Evolutionary conservation across 768 basidiomycete genomes (phyloP).

Genomic region (Rhodotorula sphaerocarpa): DNA sequence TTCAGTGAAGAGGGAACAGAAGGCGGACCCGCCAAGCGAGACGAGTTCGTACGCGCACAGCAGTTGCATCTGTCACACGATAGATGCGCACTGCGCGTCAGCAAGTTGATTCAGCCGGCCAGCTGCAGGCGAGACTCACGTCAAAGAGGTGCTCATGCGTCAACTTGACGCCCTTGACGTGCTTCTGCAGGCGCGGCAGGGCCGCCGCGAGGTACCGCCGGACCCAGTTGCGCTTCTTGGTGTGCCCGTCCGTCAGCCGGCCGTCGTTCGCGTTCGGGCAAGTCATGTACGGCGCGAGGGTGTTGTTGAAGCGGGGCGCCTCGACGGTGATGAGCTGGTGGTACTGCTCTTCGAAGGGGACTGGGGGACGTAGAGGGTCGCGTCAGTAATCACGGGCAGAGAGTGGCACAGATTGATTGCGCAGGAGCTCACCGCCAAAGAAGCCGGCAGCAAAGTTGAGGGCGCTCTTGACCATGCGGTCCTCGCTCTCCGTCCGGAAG

Average conservation of each 20-base stretch:
- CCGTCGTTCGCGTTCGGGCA: constrained; percentile 56
- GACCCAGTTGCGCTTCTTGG: constrained; percentile 52
- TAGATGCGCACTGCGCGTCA: not conserved
- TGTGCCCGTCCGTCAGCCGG: not conserved
- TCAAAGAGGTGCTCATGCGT: constrained; percentile 61
- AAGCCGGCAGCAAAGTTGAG: constrained; percentile 54
- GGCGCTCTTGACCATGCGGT: constrained; percentile 51
- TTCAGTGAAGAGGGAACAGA: constrained; percentile 45
- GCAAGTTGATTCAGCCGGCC: too few species aligned
- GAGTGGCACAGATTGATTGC: too few species aligned
- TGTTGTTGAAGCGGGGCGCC: constrained; percentile 51
- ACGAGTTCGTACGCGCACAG: constrained; percentile 85
- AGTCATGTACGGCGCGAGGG: constrained; percentile 47
- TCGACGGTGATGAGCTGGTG: constrained; percentile 72
- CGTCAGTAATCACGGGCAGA: too few species aligned
- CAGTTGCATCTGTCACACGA: constrained; percentile 42
- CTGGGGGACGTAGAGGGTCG: constrained; percentile 64
- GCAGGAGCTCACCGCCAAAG: constrained; percentile 25
- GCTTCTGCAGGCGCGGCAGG: constrained; percentile 52
- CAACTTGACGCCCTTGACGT: constrained; percentile 56
- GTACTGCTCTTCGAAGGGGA: constrained; percentile 60
- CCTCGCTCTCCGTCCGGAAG: constrained; percentile 52
- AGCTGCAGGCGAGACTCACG: constrained; percentile 1
- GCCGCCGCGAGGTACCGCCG: constrained; percentile 64
- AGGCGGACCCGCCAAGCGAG: constrained; percentile 44